These are phyloP conservation scores for Boletus bicolor DNA, from an alignment of 768 basidiomycete species.

Conservation along the genomic window DNA sequence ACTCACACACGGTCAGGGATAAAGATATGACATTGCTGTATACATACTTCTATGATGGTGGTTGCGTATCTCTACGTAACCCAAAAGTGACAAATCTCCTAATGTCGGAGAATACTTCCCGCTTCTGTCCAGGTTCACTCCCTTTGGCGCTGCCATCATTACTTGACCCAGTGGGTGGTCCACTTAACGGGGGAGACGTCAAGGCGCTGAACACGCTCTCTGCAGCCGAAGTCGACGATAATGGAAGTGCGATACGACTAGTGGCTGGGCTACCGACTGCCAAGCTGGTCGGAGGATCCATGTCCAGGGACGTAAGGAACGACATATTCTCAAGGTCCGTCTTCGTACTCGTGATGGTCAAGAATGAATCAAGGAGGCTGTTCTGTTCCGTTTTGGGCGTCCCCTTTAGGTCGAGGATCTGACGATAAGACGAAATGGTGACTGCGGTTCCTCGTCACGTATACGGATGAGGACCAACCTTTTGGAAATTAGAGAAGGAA, in stretches of 20 bases:
- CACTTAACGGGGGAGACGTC: conserved; percentile 57
- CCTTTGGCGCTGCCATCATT: conserved; percentile 38
- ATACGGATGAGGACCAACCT: conserved; percentile 48
- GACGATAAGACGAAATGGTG: neutral
- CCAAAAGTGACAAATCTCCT: conserved; percentile 88
- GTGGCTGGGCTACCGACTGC: conserved; percentile 63
- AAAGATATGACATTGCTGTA: neutral
- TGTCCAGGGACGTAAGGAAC: conserved; percentile 90
- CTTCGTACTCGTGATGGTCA: conserved; percentile 90
- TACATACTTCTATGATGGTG: conserved; percentile 20
- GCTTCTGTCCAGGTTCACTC: conserved; percentile 46
- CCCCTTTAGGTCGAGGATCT: conserved; percentile 96
- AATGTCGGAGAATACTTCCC: conserved; percentile 87
- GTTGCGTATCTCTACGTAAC: conserved; percentile 62
- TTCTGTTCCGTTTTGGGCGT: conserved; percentile 85
- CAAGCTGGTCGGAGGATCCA: conserved; percentile 76
- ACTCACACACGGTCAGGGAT: neutral
- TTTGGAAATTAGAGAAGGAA: conserved; percentile 97
- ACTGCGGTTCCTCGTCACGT: conserved; percentile 8
- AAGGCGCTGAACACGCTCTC: conserved; percentile 62
- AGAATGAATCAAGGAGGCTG: conserved; percentile 84
- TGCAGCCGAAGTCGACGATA: conserved; percentile 31
- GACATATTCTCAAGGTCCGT: conserved; percentile 85
- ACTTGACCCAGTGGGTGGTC: conserved; percentile 62
- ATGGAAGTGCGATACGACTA: conserved; percentile 57